Conservation (phyloP, 179 eudicot genomes). For the Beta lomatogona region DNA sequence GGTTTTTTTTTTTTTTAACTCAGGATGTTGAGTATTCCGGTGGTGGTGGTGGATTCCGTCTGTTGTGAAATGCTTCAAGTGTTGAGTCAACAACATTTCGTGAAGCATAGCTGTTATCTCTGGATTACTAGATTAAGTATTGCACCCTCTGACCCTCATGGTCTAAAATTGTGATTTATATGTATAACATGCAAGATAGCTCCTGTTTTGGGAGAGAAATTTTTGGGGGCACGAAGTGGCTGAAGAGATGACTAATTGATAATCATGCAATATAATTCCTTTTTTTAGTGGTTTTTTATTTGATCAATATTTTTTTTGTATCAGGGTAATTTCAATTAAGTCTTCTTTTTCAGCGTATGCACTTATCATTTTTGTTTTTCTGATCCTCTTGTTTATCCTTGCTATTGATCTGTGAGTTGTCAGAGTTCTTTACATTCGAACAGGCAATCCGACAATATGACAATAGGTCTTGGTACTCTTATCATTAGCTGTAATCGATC, state of each 20-base stretch:
- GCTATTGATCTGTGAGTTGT: background rate
- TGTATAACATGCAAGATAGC: background rate
- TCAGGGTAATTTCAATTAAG: background rate
- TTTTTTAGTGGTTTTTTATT: background rate
- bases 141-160: background rate
- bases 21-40: slow-evolving; percentile 27
- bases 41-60: slow-evolving; percentile 19
- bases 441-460: too few species aligned
- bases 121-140: background rate
- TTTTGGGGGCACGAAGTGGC: background rate
- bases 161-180: slow-evolving; percentile 1
- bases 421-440: background rate
- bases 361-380: background rate
- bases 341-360: background rate
- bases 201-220: background rate
- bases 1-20: too few species aligned
- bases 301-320: slow-evolving; percentile 1
- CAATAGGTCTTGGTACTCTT: too few species aligned
- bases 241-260: slow-evolving; percentile 3
- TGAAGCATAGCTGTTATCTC: slow-evolving; percentile 14
- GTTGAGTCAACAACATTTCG: background rate
- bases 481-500: too few species aligned
- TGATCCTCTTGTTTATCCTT: background rate
- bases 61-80: background rate
- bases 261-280: background rate